Evolutionary conservation across 257 asterid genomes (phyloP), one percentile per base, ranked within the genome.

Genomic region (Solanum neorickii): DNA sequence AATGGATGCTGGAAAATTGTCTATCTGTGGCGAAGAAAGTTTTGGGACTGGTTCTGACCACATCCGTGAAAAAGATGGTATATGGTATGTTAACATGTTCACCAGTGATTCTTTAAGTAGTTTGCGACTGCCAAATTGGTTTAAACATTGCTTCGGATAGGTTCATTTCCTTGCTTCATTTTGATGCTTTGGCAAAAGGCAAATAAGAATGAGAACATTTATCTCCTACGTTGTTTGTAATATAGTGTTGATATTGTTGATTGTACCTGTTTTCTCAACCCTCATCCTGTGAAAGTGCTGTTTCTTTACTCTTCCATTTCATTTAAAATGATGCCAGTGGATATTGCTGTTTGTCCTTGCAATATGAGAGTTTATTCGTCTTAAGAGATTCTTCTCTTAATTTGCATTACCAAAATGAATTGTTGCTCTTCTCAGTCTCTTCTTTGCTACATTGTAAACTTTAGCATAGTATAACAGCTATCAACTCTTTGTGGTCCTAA

Each of bases 1-100:
- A 78, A 97, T 97, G 99, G 99, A 97, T 89, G 98, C 98, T 25
- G 98, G 94, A 65, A 92, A 96, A 56, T 87, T 97, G 93, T 97
- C 99, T 33, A 93, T 97, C 74, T 97, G 99, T 74, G 99, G 99
- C 44, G 99, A 97, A 91, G 99, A 97, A 93, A 97, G 99, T 93
- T 97, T 97, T 86, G 99, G 99, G 87, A 97, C 98, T 21, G 99
- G 99, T 82, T 97, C 99, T 87, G 98, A 97, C 86, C 99, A 97
- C 91, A 95, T 97, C 73, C 98, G 99, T 7, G 99, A 97, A 93
- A 97, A 97, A 91, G 99, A 96, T 86, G 99, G 99, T 82, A 97
- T 96, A 89, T 96, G 99, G 99, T 97, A 92, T 74, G 75, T 78
- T 49, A 83, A 73, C 75, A 75, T 78, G 88, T 65, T 80, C 89